Evolutionary conservation across 2,329 filamentous ascomycete genomes (phyloP), one percentile per base, ranked within the genome.

Genomic region (Aureobasidium leucospermi): DNA sequence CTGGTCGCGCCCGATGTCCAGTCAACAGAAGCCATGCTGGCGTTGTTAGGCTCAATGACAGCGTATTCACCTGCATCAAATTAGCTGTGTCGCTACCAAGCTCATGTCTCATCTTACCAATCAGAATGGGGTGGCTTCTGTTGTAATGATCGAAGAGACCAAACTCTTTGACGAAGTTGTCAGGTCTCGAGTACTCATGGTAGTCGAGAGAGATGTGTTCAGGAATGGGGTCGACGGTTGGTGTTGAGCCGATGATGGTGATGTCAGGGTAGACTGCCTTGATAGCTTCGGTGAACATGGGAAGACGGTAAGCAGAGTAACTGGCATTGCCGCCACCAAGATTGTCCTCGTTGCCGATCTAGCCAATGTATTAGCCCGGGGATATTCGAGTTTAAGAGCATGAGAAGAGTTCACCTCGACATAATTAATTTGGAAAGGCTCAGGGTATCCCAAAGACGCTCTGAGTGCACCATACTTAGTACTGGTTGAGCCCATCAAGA

Each of bases 291-390:
- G 85, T 76, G 70, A 87, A 85, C 65, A 78, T 72, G 4, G 77
- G 75, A 68, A 86, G 85, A 4, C 85, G 80, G 60, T 81, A 77
- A 52, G 78, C 75, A 65, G 28, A 67, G 65, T 65, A 74, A 43
- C 57, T 67, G 46, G 57, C 67, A 64, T 66, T 67, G 65, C 78
- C 79, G 8, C 43, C 48, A 29, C 76, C 78, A 4, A 86, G 78
- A 75, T 81, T 82, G 65, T 88, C 85, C 68, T 88, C 85, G 68
- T 88, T 88, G 61, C 86, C 85, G 45, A 88, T 73, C 58, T 59
- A 10, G 34, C 29, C 2, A 11, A 13, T 8, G 4, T 8, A 11
- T 59, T 36, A 59, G 57, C 19, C 23, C 36, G 8, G 4, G 31
- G 29, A 16, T 23, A 23, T 7, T n/a, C 7, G 7, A 39, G 13